These are phyloP conservation scores for Boletus subparvulus DNA, from an alignment of 768 basidiomycete genomes.

Conservation along the genomic window DNA sequence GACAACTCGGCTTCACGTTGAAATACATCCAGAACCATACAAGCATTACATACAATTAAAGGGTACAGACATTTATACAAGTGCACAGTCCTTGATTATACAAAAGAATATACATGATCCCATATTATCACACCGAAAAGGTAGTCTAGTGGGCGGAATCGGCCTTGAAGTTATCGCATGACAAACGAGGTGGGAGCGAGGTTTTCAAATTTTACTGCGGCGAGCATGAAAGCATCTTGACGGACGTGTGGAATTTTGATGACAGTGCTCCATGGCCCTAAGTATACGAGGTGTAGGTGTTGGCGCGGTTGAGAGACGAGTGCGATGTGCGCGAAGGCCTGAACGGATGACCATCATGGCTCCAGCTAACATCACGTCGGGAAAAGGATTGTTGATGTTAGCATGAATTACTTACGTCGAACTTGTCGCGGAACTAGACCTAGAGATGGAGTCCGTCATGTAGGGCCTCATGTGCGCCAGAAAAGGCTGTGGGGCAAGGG, in stretches of 20 bases:
- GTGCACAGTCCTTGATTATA: conserved; percentile 20
- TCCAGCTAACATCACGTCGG: conserved; percentile 27
- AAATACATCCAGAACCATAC: conserved; percentile 4
- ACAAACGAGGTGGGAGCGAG: conserved; percentile 5
- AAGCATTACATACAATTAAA: conserved; percentile 25
- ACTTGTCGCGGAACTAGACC: conserved; percentile 34
- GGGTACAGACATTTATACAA: conserved; percentile 23
- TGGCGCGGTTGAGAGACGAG: conserved; percentile 17
- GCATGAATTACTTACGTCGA: conserved; percentile 27
- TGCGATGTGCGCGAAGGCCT: conserved; percentile 15
- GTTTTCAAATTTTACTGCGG: background rate
- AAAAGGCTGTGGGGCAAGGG: conserved; percentile 27
- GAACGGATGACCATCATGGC: conserved; percentile 23
- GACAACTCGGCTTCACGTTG: background rate
- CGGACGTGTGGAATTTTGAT: conserved; percentile 1
- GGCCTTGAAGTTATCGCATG: conserved; percentile 22
- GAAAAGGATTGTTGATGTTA: background rate
- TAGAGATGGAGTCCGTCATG: conserved; percentile 27
- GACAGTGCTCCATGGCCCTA: conserved; percentile 8
- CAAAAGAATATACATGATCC: conserved; percentile 34
- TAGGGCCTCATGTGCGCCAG: conserved; percentile 15
- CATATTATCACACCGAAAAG: conserved; percentile 26
- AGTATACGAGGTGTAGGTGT: conserved; percentile 22
- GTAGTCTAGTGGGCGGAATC: conserved; percentile 11
- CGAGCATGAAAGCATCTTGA: conserved; percentile 24